Evolutionary conservation across 164 flowering plant species (phyloP).

Genomic region (Taxillus chinensis): DNA sequence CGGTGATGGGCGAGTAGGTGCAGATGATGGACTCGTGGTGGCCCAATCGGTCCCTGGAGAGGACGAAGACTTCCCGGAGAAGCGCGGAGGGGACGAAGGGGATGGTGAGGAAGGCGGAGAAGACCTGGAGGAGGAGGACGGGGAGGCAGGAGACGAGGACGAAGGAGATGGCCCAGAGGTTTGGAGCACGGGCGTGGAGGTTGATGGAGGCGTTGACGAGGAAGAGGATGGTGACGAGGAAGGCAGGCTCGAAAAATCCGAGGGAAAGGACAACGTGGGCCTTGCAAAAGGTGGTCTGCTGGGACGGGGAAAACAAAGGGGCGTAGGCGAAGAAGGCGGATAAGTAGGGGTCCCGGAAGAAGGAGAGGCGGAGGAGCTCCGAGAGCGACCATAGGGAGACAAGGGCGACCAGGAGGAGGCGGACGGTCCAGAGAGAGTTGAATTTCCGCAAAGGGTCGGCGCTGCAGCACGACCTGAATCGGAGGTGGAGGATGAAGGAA

Average conservation of each 20-base stretch:
- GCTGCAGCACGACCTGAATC: constrained; percentile 8
- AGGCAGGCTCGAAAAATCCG: constrained; percentile 57
- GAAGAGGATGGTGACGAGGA: constrained; percentile 48
- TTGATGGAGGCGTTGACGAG: constrained; percentile 42
- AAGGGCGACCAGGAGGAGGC: constrained; percentile 40
- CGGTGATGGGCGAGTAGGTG: constrained; percentile 39
- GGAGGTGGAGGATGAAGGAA: constrained; percentile 25
- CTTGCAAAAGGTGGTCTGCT: constrained; percentile 29
- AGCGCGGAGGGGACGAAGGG: constrained; percentile 7
- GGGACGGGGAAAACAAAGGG: too few species aligned
- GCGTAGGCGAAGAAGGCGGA: too few species aligned
- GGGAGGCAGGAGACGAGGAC: constrained; percentile 28
- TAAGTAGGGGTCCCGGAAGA: constrained; percentile 10
- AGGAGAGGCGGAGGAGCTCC: constrained; percentile 39
- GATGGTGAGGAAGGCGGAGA: constrained; percentile 20
- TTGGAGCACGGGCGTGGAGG: constrained; percentile 12
- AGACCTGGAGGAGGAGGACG: constrained; percentile 19
- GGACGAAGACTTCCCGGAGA: constrained; percentile 14
- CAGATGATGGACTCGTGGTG: constrained; percentile 22
- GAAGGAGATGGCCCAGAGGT: constrained; percentile 10
- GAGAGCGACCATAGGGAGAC: constrained; percentile 44
- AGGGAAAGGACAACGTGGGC: constrained; percentile 41
- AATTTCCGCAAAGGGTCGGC: constrained; percentile 29
- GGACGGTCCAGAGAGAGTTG: constrained; percentile 54
- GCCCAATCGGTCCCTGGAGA: neutral